These are phyloP conservation scores for Centella asiatica DNA, from an alignment of 129 eudicot species.

Conservation along the genomic window DNA sequence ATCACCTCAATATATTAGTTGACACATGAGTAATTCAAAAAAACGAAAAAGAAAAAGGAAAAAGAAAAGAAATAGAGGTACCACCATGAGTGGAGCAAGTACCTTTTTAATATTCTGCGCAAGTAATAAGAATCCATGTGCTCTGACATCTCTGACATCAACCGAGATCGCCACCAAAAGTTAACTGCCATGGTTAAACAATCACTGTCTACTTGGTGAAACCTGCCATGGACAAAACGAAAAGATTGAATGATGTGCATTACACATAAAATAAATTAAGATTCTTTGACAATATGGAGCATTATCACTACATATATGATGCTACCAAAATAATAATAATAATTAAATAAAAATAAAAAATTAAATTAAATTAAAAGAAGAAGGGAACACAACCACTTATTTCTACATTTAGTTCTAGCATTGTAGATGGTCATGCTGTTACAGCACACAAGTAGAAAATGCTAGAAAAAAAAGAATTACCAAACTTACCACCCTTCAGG, in stretches of 20 bases:
- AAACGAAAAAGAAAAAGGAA: too few relatives aligned
- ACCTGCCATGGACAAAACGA: slow-evolving; percentile 33
- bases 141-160: slow-evolving; percentile 67
- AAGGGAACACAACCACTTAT: too few relatives aligned
- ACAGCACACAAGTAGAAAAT: not conserved
- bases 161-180: slow-evolving; percentile 89
- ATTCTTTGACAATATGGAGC: not conserved
- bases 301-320: not conserved
- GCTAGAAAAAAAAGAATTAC: not conserved
- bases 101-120: slow-evolving; percentile 85
- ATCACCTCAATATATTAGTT: slow-evolving; percentile 15
- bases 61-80: not conserved
- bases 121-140: slow-evolving; percentile 96
- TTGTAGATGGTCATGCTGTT: too few relatives aligned
- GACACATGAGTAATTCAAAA: too few relatives aligned
- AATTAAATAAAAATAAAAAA: not conserved
- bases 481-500: slow-evolving; percentile 92
- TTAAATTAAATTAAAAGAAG: too few relatives aligned
- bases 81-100: slow-evolving; percentile 6
- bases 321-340: not conserved
- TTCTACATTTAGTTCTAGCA: too few relatives aligned
- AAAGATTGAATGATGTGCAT: not conserved
- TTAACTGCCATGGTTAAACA: slow-evolving; percentile 75
- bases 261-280: not conserved
- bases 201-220: slow-evolving; percentile 97